Conservation (phyloP, 2,329 filamentous ascomycete species). For the Chlorencoelia australis region DNA sequence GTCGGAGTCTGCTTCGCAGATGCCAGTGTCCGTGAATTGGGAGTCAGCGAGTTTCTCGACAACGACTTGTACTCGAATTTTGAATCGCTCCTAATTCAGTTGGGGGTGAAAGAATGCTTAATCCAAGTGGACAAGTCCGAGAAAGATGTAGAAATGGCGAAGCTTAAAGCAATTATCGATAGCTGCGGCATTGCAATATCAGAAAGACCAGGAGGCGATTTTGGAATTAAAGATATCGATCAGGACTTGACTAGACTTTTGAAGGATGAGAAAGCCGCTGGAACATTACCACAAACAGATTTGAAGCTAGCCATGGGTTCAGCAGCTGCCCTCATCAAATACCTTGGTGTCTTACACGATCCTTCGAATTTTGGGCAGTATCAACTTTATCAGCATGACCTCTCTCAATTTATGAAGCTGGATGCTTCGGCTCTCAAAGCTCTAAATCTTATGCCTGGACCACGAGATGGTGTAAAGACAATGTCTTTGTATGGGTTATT, state of each 20-base stretch:
- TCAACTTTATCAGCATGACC: conserved; percentile 91
- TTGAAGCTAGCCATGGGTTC: conserved; percentile 94
- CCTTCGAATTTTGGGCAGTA: conserved; percentile 94
- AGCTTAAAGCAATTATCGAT: conserved; percentile 80
- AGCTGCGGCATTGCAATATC: conserved; percentile 86
- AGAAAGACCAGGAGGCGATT: conserved; percentile 67
- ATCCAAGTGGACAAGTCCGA: conserved; percentile 68
- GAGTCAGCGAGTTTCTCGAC: conserved; percentile 96
- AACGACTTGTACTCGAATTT: conserved; percentile 98
- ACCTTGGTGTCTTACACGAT: conserved; percentile 82
- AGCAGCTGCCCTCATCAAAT: conserved; percentile 87
- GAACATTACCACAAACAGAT: conserved; percentile 77
- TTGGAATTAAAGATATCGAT: conserved; percentile 84
- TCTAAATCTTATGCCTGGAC: conserved; percentile 93
- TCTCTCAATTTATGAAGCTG: conserved; percentile 96
- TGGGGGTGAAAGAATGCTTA: conserved; percentile 89
- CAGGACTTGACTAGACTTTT: conserved; percentile 83
- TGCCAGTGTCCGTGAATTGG: conserved; percentile 88
- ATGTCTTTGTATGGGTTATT: conserved; percentile 94
- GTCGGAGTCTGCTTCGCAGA: conserved; percentile 97
- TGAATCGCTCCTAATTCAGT: conserved; percentile 88
- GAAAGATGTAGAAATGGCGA: conserved; percentile 81
- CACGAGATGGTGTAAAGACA: conserved; percentile 86
- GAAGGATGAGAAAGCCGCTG: conserved; percentile 72
- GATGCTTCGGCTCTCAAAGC: conserved; percentile 91